Base-by-base conservation (phyloP, 805 yeast species). In the Candida silvicultrix region DNA sequence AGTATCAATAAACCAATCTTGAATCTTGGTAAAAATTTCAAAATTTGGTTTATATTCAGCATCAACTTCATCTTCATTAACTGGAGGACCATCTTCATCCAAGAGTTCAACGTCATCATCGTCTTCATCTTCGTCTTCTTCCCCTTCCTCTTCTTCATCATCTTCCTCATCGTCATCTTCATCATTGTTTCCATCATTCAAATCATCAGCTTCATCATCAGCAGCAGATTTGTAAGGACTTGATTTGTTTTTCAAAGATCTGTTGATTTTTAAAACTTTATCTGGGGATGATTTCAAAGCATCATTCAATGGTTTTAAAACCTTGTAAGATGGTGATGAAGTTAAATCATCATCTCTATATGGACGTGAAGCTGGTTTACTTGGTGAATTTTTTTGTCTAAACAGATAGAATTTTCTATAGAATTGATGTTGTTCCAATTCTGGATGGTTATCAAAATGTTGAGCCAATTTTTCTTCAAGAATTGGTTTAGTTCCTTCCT, bases 361-460 rank as follows among this genome's bases (percentile, higher is more conserved):
- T 10, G 4, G 9, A 20, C 10, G 16, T 18, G 46, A 44, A 14
- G 40, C 28, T 37, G 41, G 50, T 38, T 38, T 31, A 31, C 4
- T 51, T 46, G 66, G 64, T 20, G 66, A 59, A 35, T 43, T 45
- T 51, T 47, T 62, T 50, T 49, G 50, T 54, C 63, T 57, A 44
- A 53, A 58, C n/a, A 38, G 45, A 23, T 56, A 55, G 39, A 40
- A 63, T 43, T 58, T 64, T 41, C 41, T 50, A 47, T 47, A 64
- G 11, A 49, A 48, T 1, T 41, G 40, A 38, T 53, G 53, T 19
- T 48, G 51, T 41, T 52, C 62, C 48, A 63, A 56, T 48, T 61
- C 64, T 16, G 68, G 67, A 44, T 63, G 59, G 46, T 51, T 49
- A 44, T 61, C 63, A 42, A 64, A 56, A 46, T 60, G 56, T 36